A percentile compares a stretch with the other conserved stretches of the same genome.
Evolutionary conservation across 2,329 filamentous ascomycete genomes (phyloP).

Genomic region (Trichophyton simii): DNA sequence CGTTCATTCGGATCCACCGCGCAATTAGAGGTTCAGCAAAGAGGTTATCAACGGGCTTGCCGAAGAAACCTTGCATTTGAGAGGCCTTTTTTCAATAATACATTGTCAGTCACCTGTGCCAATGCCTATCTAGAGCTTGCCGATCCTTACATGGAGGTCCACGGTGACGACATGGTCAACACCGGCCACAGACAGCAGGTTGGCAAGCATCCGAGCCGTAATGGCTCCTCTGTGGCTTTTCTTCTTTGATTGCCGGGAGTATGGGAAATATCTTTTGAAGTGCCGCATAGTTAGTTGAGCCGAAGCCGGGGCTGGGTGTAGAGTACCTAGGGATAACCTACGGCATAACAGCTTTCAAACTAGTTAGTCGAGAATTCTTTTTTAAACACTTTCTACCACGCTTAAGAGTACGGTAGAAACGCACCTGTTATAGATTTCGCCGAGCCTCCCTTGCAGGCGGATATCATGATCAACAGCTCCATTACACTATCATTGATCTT

Average conservation of each 20-base stretch:
- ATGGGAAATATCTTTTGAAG: constrained; percentile 68
- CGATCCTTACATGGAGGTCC: constrained; percentile 61
- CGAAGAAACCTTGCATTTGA: constrained; percentile 99
- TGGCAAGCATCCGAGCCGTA: constrained; percentile 92
- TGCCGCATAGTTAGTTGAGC: too few relatives aligned
- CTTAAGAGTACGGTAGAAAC: constrained; percentile 18
- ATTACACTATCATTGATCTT: constrained; percentile 98
- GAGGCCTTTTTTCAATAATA: constrained; percentile 42
- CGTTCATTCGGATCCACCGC: constrained; percentile 85
- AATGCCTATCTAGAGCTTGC: background rate
- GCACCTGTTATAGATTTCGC: constrained; percentile 91
- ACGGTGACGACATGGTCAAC: constrained; percentile 97
- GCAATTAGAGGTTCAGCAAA: constrained; percentile 91
- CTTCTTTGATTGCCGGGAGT: constrained; percentile 98
- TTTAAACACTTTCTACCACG: background rate
- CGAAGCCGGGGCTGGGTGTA: background rate
- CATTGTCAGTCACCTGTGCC: background rate
- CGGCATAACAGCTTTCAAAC: constrained; percentile 35
- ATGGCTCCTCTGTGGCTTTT: constrained; percentile 94
- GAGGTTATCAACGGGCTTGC: constrained; percentile 92
- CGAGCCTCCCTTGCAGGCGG: constrained; percentile 93
- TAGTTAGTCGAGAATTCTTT: constrained; percentile 12
- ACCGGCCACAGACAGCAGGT: constrained; percentile 81
- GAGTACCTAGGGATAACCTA: constrained; percentile 22
- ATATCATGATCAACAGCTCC: constrained; percentile 98